Evolutionary conservation across 495 filamentous ascomycete species (phyloP), one percentile per base, ranked within the genome.

Genomic region (Penicillium crystallinum): DNA sequence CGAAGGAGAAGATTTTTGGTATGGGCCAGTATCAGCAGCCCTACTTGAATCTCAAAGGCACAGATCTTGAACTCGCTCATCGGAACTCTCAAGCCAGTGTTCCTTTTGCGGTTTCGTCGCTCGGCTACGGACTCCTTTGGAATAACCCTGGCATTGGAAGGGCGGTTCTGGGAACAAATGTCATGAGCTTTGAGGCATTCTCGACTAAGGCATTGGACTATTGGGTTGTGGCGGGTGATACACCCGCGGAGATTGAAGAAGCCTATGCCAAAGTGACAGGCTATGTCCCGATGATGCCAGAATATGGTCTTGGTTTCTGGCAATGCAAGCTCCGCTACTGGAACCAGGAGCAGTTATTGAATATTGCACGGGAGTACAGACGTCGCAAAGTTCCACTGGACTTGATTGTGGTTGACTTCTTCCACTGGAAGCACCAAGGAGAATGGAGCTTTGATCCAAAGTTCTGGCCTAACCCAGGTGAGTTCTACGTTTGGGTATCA

Each of bases 21-120:
- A 82, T 84, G 81, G 81, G 81, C 11, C 80, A 84, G 61, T 84
- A 84, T 55, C 81, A 84, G 54, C 79, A 82, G 56, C 71, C 74
- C 2, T 69, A 66, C 23, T 62, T 82, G 40, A 74, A 84, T 56
- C 67, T 82, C 43, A 82, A 82, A 57, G 81, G 81, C 0, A 39
- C 65, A 3, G 79, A 82, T 52, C 59, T 84, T 18, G 81, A 82
- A 56, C 66, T 84, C 0, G 80, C 81, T 4, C 81, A 84, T n/a
- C 77, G 80, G 6, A 82, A 82, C 57, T 81, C 77, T 3, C 81
- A 84, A 58, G 80, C 79, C 1, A 77, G 74, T 50, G 72, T 84
- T 1, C 80, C 81, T 0, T 84, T 84, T 57, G 66, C 72, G 8
- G 44, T 82, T 11, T 80, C 77, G 0, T 77, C 73, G 3, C 67